Percentiles rank a stretch among this genome's conserved stretches.
phyloP scores from a whole-genome alignment of 1,284 basidiomycete species.

The Golubevia pallescens region DNA sequence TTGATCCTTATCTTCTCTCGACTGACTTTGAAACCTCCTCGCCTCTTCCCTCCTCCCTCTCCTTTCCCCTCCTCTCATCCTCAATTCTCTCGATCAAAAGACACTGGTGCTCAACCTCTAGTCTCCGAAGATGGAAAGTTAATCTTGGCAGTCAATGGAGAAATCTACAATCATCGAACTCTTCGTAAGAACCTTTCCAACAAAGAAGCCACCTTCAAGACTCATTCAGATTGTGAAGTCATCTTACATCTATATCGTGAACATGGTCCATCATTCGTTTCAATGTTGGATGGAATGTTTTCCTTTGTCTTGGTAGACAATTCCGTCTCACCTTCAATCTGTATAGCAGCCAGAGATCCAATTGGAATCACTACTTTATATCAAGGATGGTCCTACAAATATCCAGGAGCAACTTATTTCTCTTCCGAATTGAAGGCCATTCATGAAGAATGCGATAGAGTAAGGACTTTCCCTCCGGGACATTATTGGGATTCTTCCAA shows the following conservation, averaged over 20 bases:
- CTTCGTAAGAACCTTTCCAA: slow-evolving; percentile 74
- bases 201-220: slow-evolving; percentile 82
- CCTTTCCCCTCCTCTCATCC: background rate
- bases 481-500: slow-evolving; percentile 69
- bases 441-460: slow-evolving; percentile 88
- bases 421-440: slow-evolving; percentile 95
- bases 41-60: background rate
- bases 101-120: slow-evolving; percentile 95
- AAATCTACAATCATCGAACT: slow-evolving; percentile 96
- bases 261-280: slow-evolving; percentile 58
- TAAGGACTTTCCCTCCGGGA: slow-evolving; percentile 95
- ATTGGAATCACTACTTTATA: slow-evolving; percentile 98
- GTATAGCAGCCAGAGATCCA: slow-evolving; percentile 95
- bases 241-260: slow-evolving; percentile 70
- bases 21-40: background rate
- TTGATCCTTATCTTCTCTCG: no score
- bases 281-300: slow-evolving; percentile 95
- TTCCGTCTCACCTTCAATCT: slow-evolving; percentile 81
- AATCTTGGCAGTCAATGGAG: slow-evolving; percentile 93
- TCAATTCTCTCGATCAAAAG: no score
- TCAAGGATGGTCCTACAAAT: slow-evolving; percentile 87
- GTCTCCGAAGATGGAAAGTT: slow-evolving; percentile 83
- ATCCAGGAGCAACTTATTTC: slow-evolving; percentile 86
- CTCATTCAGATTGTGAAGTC: slow-evolving; percentile 97
- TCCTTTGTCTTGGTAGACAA: slow-evolving; percentile 96